A percentile compares a stretch with the other conserved stretches of the same genome.
Evolutionary conservation across 1,284 basidiomycete species (phyloP).

Genomic region (Malassezia psittaci): DNA sequence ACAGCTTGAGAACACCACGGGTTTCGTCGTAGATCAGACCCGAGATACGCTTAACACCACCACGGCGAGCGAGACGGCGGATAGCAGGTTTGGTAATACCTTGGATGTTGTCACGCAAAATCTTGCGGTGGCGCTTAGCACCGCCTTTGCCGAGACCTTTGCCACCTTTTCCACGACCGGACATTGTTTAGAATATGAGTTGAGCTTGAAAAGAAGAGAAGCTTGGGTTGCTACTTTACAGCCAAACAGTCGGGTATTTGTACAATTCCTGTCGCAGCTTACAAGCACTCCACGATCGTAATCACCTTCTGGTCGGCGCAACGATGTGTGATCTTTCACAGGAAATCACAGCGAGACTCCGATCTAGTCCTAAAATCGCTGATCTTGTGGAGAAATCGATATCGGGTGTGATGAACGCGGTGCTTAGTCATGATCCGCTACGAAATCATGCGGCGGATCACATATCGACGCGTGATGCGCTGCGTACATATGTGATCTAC

Average conservation of each 20-base stretch:
- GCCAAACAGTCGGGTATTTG: constrained; percentile 14
- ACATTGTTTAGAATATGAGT: constrained; percentile 25
- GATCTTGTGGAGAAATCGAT: not conserved
- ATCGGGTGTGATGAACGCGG: not conserved
- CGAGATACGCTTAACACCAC: constrained; percentile 55
- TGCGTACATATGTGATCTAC: not conserved
- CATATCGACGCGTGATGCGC: not conserved
- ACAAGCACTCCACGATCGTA: no score
- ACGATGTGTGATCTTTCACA: constrained; percentile 3
- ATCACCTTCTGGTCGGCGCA: no score
- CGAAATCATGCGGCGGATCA: not conserved
- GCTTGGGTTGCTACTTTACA: not conserved
- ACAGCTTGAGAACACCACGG: constrained; percentile 72
- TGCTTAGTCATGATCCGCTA: not conserved
- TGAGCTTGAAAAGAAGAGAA: constrained; percentile 3
- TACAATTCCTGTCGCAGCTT: constrained; percentile 3
- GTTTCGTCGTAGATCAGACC: constrained; percentile 93
- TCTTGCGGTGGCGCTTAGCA: constrained; percentile 48
- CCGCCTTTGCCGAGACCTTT: constrained; percentile 49
- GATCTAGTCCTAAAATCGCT: not conserved
- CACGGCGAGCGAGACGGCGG: constrained; percentile 87
- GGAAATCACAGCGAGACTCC: constrained; percentile 1
- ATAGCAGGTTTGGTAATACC: constrained; percentile 85
- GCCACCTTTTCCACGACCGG: constrained; percentile 47
- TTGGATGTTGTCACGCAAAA: constrained; percentile 47